These are phyloP conservation scores for Bruguiera sexangula DNA, from an alignment of 345 rosid genomes.

Conservation along the genomic window DNA sequence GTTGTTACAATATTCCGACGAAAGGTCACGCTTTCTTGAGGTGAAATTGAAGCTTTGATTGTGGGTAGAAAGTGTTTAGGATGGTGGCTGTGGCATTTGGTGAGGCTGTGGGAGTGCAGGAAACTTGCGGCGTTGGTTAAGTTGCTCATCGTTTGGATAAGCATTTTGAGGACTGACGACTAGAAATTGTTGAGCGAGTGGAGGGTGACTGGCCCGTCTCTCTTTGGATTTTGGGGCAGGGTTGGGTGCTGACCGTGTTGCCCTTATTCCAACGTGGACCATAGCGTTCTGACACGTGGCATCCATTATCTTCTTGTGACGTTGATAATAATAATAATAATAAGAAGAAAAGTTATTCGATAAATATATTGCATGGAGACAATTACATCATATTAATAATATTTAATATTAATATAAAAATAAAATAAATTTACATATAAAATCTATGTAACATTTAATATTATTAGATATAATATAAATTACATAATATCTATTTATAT, in stretches of 20 bases:
- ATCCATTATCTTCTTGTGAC: slow-evolving; percentile 16
- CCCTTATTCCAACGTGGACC: slow-evolving; percentile 14
- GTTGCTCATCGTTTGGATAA: slow-evolving; percentile 46
- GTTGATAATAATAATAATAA: not conserved
- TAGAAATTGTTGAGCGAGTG: not conserved
- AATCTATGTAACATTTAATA: too few relatives aligned
- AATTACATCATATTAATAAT: too few relatives aligned
- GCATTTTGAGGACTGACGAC: not conserved
- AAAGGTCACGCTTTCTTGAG: slow-evolving; percentile 24
- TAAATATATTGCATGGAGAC: too few relatives aligned
- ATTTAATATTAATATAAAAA: too few relatives aligned
- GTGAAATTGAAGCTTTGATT: slow-evolving; percentile 24
- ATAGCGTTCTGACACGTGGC: slow-evolving; percentile 30
- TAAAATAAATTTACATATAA: too few relatives aligned
- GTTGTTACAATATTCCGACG: slow-evolving; percentile 42
- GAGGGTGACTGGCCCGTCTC: too few relatives aligned
- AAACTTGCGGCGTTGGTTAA: slow-evolving; percentile 40
- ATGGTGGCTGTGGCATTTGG: slow-evolving; percentile 15
- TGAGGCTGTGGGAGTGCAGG: slow-evolving; percentile 27
- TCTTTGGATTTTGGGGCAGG: too few relatives aligned
- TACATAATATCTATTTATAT: too few relatives aligned
- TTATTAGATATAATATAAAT: too few relatives aligned
- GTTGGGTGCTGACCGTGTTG: not conserved
- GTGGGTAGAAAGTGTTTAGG: slow-evolving; percentile 17
- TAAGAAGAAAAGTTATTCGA: too few relatives aligned